phyloP scores from a whole-genome alignment of 1,284 basidiomycete genomes.

The Naganishia liquefaciens region DNA sequence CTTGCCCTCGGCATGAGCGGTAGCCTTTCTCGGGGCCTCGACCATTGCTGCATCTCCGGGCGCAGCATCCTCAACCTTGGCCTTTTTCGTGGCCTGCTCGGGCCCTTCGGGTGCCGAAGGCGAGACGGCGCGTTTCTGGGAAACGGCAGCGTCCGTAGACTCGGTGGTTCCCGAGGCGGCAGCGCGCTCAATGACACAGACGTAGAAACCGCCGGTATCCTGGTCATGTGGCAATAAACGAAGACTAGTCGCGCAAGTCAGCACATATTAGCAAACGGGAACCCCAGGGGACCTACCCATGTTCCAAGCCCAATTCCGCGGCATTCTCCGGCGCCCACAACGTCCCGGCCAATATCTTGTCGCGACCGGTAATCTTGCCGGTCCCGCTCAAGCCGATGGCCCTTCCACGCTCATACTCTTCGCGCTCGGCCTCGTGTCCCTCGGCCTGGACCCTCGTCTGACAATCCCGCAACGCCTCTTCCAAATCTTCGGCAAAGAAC shows the following conservation, averaged over 20 bases:
- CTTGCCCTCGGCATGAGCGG: slow-evolving; percentile 18
- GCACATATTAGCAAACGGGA: slow-evolving; percentile 7
- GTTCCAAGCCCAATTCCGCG: slow-evolving; percentile 63
- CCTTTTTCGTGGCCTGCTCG: slow-evolving; percentile 27
- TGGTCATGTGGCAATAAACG: slow-evolving; percentile 93
- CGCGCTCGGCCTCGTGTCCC: slow-evolving; percentile 38
- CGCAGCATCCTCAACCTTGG: slow-evolving; percentile 19
- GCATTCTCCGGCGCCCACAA: slow-evolving; percentile 78
- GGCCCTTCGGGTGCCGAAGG: slow-evolving; percentile 30
- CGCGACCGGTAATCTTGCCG: slow-evolving; percentile 62
- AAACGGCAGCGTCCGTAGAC: slow-evolving; percentile 44
- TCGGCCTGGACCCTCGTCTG: slow-evolving; percentile 39
- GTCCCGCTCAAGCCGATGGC: slow-evolving; percentile 54
- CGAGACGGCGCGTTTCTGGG: slow-evolving; percentile 35
- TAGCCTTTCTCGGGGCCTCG: background rate
- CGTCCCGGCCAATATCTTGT: slow-evolving; percentile 62
- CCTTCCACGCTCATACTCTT: slow-evolving; percentile 39
- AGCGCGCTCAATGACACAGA: slow-evolving; percentile 72
- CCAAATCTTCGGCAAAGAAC: slow-evolving; percentile 31
- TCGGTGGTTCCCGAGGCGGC: background rate
- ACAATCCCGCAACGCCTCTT: slow-evolving; percentile 29
- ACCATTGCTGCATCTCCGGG: slow-evolving; percentile 12
- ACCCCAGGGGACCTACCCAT: slow-evolving; percentile 65
- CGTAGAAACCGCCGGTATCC: slow-evolving; percentile 96
- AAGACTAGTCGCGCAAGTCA: slow-evolving; percentile 59